phyloP scores from a whole-genome alignment of 257 asterid genomes.

The Salvia rosmarinus region DNA sequence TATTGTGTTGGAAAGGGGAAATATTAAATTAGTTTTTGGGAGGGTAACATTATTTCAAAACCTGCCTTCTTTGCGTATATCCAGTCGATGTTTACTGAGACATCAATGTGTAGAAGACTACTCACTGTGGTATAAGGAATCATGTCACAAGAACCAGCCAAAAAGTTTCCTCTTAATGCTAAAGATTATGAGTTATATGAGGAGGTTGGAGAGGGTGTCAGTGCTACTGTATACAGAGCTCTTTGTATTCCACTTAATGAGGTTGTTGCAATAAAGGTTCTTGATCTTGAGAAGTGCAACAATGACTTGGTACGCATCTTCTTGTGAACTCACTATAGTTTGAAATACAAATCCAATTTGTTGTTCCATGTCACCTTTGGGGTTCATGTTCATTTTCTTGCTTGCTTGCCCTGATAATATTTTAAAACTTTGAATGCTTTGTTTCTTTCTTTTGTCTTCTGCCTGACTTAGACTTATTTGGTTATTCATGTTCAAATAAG shows the following conservation, averaged over 20 bases:
- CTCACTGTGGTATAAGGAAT: conserved; percentile 43
- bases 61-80: conserved; percentile 34
- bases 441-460: conserved; percentile 11
- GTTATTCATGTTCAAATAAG: conserved; percentile 9
- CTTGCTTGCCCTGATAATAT: conserved; percentile 8
- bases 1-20: conserved; percentile 32
- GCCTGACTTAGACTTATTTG: conserved; percentile 8
- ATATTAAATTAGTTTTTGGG: conserved; percentile 45
- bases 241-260: conserved; percentile 78
- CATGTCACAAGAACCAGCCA: conserved; percentile 55
- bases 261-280: conserved; percentile 90
- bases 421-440: conserved; percentile 7
- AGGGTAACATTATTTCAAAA: conserved; percentile 36
- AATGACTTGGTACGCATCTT: conserved; percentile 77
- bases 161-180: conserved; percentile 70
- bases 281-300: conserved; percentile 90
- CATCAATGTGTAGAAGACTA: conserved; percentile 33
- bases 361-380: conserved; percentile 4
- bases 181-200: conserved; percentile 71
- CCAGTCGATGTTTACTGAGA: conserved; percentile 39
- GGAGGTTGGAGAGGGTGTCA: conserved; percentile 97
- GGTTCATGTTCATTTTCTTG: conserved; percentile 13
- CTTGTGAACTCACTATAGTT: conserved; percentile 27
- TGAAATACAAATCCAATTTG: background rate
- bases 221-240: conserved; percentile 89